These are phyloP conservation scores for Boletus pseudo-olivaceus DNA, from an alignment of 768 basidiomycete genomes.

Conservation along the genomic window DNA sequence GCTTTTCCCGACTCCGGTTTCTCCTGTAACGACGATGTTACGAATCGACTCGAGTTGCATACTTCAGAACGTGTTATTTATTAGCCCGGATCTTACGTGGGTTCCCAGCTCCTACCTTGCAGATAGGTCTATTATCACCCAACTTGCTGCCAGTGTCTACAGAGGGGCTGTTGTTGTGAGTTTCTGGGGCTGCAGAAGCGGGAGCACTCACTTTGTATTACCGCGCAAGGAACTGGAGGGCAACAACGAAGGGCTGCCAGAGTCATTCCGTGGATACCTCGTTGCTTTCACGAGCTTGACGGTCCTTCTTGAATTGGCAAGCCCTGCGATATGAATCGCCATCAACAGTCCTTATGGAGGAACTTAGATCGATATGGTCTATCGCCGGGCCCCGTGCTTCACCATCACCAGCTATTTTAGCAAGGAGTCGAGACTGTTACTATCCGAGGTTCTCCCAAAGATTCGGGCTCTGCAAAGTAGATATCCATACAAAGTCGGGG, in stretches of 20 bases:
- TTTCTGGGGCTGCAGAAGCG: neutral
- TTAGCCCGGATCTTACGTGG: neutral
- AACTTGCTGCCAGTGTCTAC: neutral
- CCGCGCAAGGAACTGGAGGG: neutral
- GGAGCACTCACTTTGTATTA: conserved; percentile 1
- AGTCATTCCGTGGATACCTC: conserved; percentile 13
- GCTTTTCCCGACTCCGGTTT: conserved; percentile 31
- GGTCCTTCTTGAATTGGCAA: conserved; percentile 23
- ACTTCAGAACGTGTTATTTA: conserved; percentile 8
- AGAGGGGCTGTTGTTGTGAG: neutral
- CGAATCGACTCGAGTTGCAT: conserved; percentile 15
- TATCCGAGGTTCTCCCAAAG: neutral
- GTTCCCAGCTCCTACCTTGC: conserved; percentile 1
- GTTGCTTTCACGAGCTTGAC: conserved; percentile 19
- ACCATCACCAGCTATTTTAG: conserved; percentile 3
- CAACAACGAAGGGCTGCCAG: conserved; percentile 7
- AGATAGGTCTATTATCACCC: conserved; percentile 7
- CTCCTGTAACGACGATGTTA: conserved; percentile 29
- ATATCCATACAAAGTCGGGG: neutral
- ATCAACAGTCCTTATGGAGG: neutral
- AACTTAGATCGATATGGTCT: conserved; percentile 18
- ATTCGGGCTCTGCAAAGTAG: neutral
- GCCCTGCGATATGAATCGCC: conserved; percentile 8
- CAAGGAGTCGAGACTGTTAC: neutral
- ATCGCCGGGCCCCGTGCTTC: conserved; percentile 6